Conservation (phyloP, 2,329 filamentous ascomycete genomes). For the Penicillium sp. region DNA sequence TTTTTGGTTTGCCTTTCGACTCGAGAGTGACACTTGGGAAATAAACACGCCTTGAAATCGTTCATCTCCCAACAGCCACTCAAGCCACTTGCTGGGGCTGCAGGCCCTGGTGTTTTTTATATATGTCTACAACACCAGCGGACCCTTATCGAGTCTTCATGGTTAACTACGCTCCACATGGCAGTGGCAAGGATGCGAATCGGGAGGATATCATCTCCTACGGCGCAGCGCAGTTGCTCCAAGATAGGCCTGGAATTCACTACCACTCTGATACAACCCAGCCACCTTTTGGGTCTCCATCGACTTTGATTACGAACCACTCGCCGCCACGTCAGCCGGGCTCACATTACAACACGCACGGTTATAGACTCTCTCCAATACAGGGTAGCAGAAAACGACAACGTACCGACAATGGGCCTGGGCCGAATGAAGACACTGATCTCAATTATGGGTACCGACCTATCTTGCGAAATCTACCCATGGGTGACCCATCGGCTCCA, state of each 20-base stretch:
- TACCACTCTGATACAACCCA: conserved; percentile 36
- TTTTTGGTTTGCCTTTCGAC: conserved; percentile 4
- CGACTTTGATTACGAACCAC: conserved; percentile 35
- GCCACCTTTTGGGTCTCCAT: conserved; percentile 36
- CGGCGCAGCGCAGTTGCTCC: conserved; percentile 49
- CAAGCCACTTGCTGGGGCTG: conserved; percentile 63
- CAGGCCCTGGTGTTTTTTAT: conserved; percentile 73
- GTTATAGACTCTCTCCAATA: conserved; percentile 34
- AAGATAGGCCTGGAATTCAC: conserved; percentile 36
- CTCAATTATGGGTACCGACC: conserved; percentile 23
- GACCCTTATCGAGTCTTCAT: conserved; percentile 75
- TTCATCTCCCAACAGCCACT: conserved; percentile 14
- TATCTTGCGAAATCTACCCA: conserved; percentile 33
- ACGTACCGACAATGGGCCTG: conserved; percentile 34
- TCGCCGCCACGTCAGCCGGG: conserved; percentile 35
- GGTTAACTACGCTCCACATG: conserved; percentile 72
- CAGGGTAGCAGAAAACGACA: conserved; percentile 38
- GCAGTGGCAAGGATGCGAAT: conserved; percentile 61
- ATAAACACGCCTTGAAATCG: background rate
- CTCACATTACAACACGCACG: conserved; percentile 31
- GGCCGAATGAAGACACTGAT: conserved; percentile 16
- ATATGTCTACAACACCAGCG: conserved; percentile 69
- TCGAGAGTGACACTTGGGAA: background rate
- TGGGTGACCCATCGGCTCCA: conserved; percentile 30
- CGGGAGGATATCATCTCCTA: conserved; percentile 65